A percentile compares a stretch with the other conserved stretches of the same genome.
phyloP scores from a whole-genome alignment of 495 filamentous ascomycete genomes.

The Aspergillus egyptiacus region DNA sequence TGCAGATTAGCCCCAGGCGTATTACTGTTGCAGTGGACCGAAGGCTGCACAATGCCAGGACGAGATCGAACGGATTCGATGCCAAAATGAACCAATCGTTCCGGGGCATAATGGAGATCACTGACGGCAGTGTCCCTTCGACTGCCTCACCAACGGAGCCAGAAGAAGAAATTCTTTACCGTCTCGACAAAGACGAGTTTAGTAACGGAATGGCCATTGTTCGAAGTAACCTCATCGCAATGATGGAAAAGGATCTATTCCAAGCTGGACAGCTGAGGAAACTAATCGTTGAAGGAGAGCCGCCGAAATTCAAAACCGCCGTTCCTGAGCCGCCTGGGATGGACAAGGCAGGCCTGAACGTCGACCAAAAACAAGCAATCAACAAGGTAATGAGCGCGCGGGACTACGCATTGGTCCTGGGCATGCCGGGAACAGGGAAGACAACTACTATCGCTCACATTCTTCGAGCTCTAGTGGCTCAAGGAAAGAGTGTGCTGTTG shows the following conservation, averaged over 20 bases:
- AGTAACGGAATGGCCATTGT: constrained; percentile 95
- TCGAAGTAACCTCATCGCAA: constrained; percentile 83
- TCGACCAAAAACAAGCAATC: constrained; percentile 80
- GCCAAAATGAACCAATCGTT: constrained; percentile 73
- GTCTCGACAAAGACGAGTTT: constrained; percentile 96
- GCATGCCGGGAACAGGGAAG: constrained; percentile 97
- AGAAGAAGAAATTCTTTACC: constrained; percentile 62
- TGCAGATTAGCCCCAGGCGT: constrained; percentile 60
- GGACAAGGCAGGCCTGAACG: constrained; percentile 60
- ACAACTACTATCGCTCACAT: constrained; percentile 97
- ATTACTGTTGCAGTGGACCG: constrained; percentile 88
- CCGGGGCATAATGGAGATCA: constrained; percentile 84
- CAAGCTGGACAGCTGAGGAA: constrained; percentile 67
- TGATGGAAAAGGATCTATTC: constrained; percentile 76
- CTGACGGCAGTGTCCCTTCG: constrained; percentile 38
- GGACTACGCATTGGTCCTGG: constrained; percentile 90
- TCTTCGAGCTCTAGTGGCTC: constrained; percentile 80
- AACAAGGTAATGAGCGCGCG: constrained; percentile 90
- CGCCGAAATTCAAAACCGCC: constrained; percentile 65
- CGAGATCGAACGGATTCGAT: constrained; percentile 69
- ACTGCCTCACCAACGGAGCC: constrained; percentile 35
- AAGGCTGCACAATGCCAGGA: constrained; percentile 76
- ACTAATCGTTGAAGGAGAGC: constrained; percentile 65
- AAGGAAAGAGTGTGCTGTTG: constrained; percentile 86
- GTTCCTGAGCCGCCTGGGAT: constrained; percentile 48